Evolutionary conservation across 2,329 filamentous ascomycete genomes (phyloP), one percentile per base, ranked within the genome.

Genomic region (Nemania sp.): DNA sequence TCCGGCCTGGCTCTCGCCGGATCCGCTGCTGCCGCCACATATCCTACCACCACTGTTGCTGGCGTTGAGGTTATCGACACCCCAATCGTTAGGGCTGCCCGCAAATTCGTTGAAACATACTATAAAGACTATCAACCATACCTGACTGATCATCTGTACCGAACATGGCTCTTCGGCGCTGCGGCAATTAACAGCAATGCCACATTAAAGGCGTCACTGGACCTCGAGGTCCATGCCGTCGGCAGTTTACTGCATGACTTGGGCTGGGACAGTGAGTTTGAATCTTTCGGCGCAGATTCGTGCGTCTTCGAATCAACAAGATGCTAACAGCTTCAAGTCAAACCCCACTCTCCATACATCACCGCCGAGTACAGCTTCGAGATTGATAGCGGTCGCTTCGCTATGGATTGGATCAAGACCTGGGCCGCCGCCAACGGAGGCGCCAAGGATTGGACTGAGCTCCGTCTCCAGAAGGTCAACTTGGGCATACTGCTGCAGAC

Each of bases 351-450:
- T 15, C 57, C 57, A 45, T 63, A 50, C 45, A 17, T 15, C 21
- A 63, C 60, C 5, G 48, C 35, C 37, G 20, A 43, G 1, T 63
- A 63, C 57, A 51, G 18, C 12, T 63, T 63, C 49, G 60, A 63
- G 37, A 15, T 63, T 12, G 60, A 63, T 15, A 60, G 57, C 6
- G 60, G 60, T 46, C 60, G 57, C 43, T 63, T 60, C 43, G 60
- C 60, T 5, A 63, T 63, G 60, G 57, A 63, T 6, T 63, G 60
- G 60, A 60, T 63, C 45, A 63, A 63, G 60, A 63, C 60, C 57
- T 63, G 48, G 47, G 57, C 60, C 18, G 57, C 57, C 49, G 21
- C 9, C 37, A 20, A 63, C 53, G 53, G 52, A 17, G 47, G 60
- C 15, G 52, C 52, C 12, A 13, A 46, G n/a, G 37, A 57, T 3